A percentile compares a stretch with the other conserved stretches of the same genome.
phyloP scores from a whole-genome alignment of 352 stramenopile genomes.

The Globisporangium spiculum region DNA sequence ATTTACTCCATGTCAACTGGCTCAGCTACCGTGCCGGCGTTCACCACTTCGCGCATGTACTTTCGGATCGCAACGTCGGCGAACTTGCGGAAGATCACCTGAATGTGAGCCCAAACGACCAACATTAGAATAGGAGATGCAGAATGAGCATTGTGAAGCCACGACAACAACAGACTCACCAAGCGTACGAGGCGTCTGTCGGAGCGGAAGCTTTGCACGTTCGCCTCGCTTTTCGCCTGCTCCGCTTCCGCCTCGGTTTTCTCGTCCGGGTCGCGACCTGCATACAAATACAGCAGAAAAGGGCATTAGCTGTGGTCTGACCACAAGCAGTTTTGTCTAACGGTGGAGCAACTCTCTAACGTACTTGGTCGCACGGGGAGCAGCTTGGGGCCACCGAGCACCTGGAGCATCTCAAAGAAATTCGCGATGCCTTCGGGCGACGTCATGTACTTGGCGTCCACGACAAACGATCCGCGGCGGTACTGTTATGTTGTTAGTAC shows the following conservation, averaged over 20 bases:
- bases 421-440: slow-evolving; percentile 34
- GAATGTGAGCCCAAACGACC: not conserved
- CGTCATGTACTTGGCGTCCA: slow-evolving; percentile 41
- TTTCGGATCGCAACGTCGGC: slow-evolving; percentile 64
- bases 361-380: slow-evolving; percentile 52
- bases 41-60: slow-evolving; percentile 48
- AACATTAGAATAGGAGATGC: not conserved
- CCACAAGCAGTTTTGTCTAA: not conserved
- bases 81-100: slow-evolving; percentile 73
- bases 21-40: slow-evolving; percentile 15
- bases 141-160: not conserved
- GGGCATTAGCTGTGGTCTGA: not conserved
- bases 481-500: slow-evolving; percentile 21
- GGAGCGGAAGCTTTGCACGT: slow-evolving; percentile 81
- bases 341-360: not conserved
- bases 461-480: slow-evolving; percentile 48
- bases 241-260: slow-evolving; percentile 56
- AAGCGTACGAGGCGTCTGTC: slow-evolving; percentile 72
- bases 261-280: slow-evolving; percentile 41
- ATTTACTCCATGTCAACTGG: slow-evolving; percentile 3
- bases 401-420: slow-evolving; percentile 60
- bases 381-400: slow-evolving; percentile 57
- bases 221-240: slow-evolving; percentile 54
- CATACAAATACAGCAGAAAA: slow-evolving; percentile 1
- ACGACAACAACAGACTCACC: slow-evolving; percentile 23